Conservation (phyloP, 164 flowering plant species). For the Brasenia schreberi region DNA sequence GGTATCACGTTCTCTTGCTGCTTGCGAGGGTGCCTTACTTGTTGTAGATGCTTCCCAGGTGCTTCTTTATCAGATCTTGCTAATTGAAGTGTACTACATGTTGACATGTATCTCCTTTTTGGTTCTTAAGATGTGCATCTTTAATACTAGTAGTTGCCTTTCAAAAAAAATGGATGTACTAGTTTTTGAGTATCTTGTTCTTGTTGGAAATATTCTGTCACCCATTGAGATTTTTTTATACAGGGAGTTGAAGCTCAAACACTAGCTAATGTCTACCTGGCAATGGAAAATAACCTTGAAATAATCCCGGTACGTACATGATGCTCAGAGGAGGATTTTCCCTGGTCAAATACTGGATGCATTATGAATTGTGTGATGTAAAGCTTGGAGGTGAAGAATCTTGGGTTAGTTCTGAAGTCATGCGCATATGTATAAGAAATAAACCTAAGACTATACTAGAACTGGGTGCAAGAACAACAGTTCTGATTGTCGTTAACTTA, state of each 20-base stretch:
- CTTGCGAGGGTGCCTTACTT: conserved; percentile 98
- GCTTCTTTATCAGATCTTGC: conserved; percentile 2
- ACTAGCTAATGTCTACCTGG: conserved; percentile 88
- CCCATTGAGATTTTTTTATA: conserved; percentile 7
- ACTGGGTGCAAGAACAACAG: not conserved
- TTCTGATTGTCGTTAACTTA: not conserved
- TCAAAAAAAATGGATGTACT: no score
- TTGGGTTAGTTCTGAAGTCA: no score
- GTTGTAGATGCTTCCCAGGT: conserved; percentile 99
- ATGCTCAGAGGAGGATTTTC: no score
- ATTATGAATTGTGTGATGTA: no score
- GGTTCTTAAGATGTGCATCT: not conserved
- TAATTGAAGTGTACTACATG: not conserved
- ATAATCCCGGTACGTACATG: conserved; percentile 69
- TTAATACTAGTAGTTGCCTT: no score
- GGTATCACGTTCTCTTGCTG: conserved; percentile 99
- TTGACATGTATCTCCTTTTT: not conserved
- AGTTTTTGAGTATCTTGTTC: not conserved
- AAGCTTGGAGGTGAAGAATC: no score
- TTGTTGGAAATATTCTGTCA: not conserved
- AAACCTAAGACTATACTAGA: no score
- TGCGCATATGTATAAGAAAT: no score
- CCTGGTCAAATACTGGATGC: no score
- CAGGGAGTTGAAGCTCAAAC: conserved; percentile 99
- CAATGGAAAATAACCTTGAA: conserved; percentile 85